phyloP scores from a whole-genome alignment of 2,329 filamentous ascomycete species.

The Botrytis byssoidea region DNA sequence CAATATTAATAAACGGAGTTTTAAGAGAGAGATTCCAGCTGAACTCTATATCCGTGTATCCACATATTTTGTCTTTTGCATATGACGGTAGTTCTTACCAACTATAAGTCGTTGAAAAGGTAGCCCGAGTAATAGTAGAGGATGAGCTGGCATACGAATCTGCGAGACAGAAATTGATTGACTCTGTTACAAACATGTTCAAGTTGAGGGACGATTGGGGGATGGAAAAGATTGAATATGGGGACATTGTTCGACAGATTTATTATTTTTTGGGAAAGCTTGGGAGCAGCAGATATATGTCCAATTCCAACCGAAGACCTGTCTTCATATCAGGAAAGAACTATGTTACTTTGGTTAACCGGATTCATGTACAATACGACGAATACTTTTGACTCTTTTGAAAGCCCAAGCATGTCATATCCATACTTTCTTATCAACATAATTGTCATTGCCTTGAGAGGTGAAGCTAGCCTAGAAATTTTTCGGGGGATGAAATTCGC shows the following conservation, averaged over 20 bases:
- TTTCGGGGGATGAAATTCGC: neutral
- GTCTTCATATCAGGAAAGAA: accelerated
- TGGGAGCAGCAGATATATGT: neutral
- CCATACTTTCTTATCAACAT: neutral
- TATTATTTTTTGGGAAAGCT: neutral
- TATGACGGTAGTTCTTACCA: accelerated
- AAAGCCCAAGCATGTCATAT: neutral
- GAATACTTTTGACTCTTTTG: neutral
- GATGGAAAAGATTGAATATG: no score
- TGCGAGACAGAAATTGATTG: neutral
- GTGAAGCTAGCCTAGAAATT: neutral
- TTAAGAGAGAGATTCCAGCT: accelerated
- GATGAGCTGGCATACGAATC: neutral
- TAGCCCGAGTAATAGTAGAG: neutral
- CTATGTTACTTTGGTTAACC: accelerated
- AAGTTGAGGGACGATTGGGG: neutral
- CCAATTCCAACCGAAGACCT: neutral
- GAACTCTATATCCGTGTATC: neutral
- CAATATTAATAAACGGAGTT: neutral
- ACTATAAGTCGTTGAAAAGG: neutral
- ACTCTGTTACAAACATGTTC: neutral
- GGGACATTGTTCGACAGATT: no score
- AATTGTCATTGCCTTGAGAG: neutral
- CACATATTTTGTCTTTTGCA: neutral
- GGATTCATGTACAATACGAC: neutral